Evolutionary conservation across 2,329 filamentous ascomycete species (phyloP), one percentile per base, ranked within the genome.

Genomic region (Calonectria honghensis): DNA sequence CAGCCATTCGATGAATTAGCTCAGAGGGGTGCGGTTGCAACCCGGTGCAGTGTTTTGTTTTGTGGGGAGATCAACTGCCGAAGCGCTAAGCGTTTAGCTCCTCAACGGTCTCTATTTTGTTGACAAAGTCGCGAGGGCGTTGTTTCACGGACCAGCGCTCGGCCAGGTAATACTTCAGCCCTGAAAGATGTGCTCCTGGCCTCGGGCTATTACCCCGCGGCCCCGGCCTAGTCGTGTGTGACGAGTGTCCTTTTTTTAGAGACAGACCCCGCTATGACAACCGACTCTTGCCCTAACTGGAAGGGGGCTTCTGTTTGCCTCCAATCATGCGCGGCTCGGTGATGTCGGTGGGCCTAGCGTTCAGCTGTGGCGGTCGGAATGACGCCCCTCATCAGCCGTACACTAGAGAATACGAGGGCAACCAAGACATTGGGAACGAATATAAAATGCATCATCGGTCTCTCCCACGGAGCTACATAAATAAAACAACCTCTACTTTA

Each of bases 311-410:
- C 32, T 41, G 35, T 20, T 41, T 6, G 14, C 7, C 35, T 63
- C 57, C 57, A 41, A 41, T 41, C 35, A 29, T 29, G 20, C 20
- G 24, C 35, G 11, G 13, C 4, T 63, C 24, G 3, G n/a, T 24
- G 11, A 37, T 59, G 52, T 37, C 10, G 14, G 54, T 39, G 32
- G 35, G 57, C 4, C n/a, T 63, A 63, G 57, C 57, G 57, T 45
- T 41, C 57, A 63, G 57, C 57, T 37, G 20, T 35, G 54, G 29
- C 54, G 32, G 32, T 9, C 18, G 29, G 52, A 61, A 54, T 61
- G 57, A 39, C 37, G 35, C 35, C 14, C 35, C 14, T 41, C n/a
- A 9, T 41, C 35, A 63, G 57, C 57, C 35, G 35, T 10, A 29
- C 37, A 10, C 16, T 41, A 16, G 37, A 39, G 35, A 63, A 63